Evolutionary conservation across 2,329 filamentous ascomycete genomes (phyloP).

Genomic region (Lecanosticta acicola): DNA sequence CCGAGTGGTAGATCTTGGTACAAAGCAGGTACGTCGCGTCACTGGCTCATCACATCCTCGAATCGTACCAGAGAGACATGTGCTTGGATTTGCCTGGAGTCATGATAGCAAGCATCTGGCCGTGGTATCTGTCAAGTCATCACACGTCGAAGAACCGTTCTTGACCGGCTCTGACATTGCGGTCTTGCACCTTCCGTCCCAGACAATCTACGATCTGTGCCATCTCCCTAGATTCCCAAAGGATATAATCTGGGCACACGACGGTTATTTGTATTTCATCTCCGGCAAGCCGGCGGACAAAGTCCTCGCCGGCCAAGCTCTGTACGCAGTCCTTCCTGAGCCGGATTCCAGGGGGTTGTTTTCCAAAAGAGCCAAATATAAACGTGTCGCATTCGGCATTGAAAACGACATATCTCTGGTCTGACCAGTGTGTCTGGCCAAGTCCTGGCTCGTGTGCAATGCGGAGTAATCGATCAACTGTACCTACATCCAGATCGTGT

Average conservation of each 20-base stretch:
- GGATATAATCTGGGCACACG: slow-evolving; percentile 6
- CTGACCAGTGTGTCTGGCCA: slow-evolving; percentile 12
- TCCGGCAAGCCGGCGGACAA: slow-evolving; percentile 2
- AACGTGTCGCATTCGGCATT: slow-evolving; percentile 14
- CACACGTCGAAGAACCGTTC: slow-evolving; percentile 26
- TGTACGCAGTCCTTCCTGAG: slow-evolving; percentile 5
- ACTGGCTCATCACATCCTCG: slow-evolving; percentile 2
- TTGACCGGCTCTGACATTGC: slow-evolving; percentile 20
- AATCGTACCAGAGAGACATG: slow-evolving; percentile 21
- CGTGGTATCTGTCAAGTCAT: slow-evolving; percentile 18
- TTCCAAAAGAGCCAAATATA: slow-evolving; percentile 1
- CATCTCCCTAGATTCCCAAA: background rate
- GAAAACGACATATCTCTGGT: slow-evolving; percentile 15
- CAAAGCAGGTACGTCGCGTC: slow-evolving; percentile 19
- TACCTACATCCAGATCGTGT: slow-evolving; percentile 11
- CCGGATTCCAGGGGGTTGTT: background rate
- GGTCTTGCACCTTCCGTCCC: slow-evolving; percentile 9
- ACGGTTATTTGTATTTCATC: slow-evolving; percentile 7
- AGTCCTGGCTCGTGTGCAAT: slow-evolving; percentile 16
- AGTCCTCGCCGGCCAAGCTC: slow-evolving; percentile 3
- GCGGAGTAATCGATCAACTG: slow-evolving; percentile 23
- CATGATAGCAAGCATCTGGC: slow-evolving; percentile 25
- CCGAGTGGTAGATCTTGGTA: slow-evolving; percentile 30
- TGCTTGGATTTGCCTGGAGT: slow-evolving; percentile 29
- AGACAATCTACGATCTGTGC: slow-evolving; percentile 7